Conservation (phyloP, 768 basidiomycete genomes). For the Mycena albidolilacea region DNA sequence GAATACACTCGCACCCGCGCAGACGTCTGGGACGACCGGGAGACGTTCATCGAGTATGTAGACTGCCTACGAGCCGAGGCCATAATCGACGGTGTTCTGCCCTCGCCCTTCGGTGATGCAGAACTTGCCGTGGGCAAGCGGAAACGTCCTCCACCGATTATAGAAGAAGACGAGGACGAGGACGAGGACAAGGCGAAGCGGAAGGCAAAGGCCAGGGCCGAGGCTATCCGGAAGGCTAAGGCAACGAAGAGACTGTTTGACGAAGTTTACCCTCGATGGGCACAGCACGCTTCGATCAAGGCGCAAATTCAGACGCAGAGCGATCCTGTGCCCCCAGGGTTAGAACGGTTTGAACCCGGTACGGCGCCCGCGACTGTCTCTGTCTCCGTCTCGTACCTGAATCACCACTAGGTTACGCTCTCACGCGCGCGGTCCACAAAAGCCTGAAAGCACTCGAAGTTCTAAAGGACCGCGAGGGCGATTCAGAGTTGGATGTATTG, state of each 20-base stretch:
- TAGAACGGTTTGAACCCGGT: constrained; percentile 30
- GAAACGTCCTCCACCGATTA: background rate
- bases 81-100: constrained; percentile 3
- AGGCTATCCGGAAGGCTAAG: constrained; percentile 10
- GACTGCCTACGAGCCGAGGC: constrained; percentile 22
- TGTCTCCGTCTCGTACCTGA: background rate
- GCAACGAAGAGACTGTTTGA: constrained; percentile 10
- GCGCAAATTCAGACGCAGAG: background rate
- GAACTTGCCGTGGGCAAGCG: background rate
- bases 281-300: background rate
- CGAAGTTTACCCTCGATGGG: constrained; percentile 6
- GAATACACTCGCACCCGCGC: background rate
- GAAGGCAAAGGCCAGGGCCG: constrained; percentile 4
- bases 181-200: too few species aligned
- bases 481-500: constrained; percentile 7
- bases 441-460: constrained; percentile 13
- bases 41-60: constrained; percentile 13
- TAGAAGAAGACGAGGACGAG: background rate
- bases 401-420: constrained; percentile 8
- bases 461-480: background rate
- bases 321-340: background rate
- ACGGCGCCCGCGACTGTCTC: background rate
- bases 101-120: background rate
- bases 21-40: constrained; percentile 14
- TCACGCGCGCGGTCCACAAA: constrained; percentile 22